Evolutionary conservation across 2,329 filamentous ascomycete species (phyloP), one percentile per base, ranked within the genome.

Genomic region (Phoma sp.): DNA sequence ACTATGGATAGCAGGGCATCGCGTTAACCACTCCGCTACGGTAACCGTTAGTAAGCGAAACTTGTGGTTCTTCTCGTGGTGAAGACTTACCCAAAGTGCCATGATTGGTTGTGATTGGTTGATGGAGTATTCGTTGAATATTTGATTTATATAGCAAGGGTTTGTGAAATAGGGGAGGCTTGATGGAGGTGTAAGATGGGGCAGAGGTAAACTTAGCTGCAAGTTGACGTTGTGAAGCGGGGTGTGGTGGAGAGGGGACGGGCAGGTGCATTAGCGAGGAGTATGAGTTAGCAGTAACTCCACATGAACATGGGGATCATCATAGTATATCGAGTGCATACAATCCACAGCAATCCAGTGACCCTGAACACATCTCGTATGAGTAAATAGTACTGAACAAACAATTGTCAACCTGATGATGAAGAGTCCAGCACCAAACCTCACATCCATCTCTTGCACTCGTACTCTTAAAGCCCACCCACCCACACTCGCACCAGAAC

Each of bases 1-100:
- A 36, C 52, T 50, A 50, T 46, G 37, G 14, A 56, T 56, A 56
- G 52, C 52, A 56, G 52, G 52, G 52, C 52, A 56, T 56, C 52
- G 52, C 52, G 52, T 56, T 56, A 56, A 56, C 52, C 52, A 56
- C 52, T 56, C 52, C 43, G 47, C 47, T 42, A 17, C 5, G 17
- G 12, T 28, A 17, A n/a, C 21, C 2, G 6, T 43, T 34, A 34
- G 42, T 43, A 34, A 43, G 30, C 30, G 39, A 32, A 30, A 30
- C n/a, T 23, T 30, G 17, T 49, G 46, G 29, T 40, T 42, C 36
- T 48, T 48, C 46, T 34, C 15, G 15, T 49, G 38, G 37, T 42
- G 37, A 28, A 21, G 5, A 42, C 46, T 6, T 42, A 49, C 46
- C 47, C 48, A 52, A 52, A 52, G 48, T 52, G 48, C 48, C 48